Conservation (phyloP, 208 protist genomes). For the Balamuthia mandrillaris region DNA sequence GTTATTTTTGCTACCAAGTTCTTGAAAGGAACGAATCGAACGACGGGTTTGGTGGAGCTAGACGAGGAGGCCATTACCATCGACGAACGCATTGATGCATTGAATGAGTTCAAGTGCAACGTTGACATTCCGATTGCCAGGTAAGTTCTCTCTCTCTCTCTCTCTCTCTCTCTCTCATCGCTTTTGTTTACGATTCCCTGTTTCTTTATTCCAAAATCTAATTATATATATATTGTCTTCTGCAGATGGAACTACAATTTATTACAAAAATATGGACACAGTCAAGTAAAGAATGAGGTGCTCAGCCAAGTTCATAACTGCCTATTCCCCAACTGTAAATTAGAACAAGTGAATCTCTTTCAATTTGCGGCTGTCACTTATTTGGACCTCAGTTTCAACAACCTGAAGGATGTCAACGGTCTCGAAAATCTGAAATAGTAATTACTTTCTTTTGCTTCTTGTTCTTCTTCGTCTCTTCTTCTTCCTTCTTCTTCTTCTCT, state of each 20-base stretch:
- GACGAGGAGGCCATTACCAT: slow-evolving; percentile 29
- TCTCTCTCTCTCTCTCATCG: background rate
- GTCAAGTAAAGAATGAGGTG: background rate
- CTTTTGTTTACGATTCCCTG: too few species aligned
- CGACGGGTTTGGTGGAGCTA: slow-evolving; percentile 13
- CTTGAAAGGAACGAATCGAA: slow-evolving; percentile 10
- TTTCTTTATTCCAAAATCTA: background rate
- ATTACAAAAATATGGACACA: slow-evolving; percentile 19
- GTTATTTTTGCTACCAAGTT: slow-evolving; percentile 14
- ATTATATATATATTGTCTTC: too few species aligned
- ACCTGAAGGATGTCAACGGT: background rate
- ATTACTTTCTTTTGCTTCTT: background rate
- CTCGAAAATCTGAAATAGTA: background rate
- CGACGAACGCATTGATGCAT: slow-evolving; percentile 2
- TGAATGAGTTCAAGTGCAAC: background rate
- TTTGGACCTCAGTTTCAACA: slow-evolving; percentile 19
- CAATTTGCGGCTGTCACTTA: background rate
- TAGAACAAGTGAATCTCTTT: background rate
- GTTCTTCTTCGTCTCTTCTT: background rate
- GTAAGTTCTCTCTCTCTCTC: background rate
- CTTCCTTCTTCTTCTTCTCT: background rate
- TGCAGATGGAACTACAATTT: background rate
- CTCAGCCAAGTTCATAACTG: background rate
- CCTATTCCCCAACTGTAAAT: background rate
- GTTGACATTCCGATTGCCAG: slow-evolving; percentile 7